A percentile compares a stretch with the other conserved stretches of the same genome.
phyloP scores from a whole-genome alignment of 2,329 filamentous ascomycete species.

The Boeremia exigua region DNA sequence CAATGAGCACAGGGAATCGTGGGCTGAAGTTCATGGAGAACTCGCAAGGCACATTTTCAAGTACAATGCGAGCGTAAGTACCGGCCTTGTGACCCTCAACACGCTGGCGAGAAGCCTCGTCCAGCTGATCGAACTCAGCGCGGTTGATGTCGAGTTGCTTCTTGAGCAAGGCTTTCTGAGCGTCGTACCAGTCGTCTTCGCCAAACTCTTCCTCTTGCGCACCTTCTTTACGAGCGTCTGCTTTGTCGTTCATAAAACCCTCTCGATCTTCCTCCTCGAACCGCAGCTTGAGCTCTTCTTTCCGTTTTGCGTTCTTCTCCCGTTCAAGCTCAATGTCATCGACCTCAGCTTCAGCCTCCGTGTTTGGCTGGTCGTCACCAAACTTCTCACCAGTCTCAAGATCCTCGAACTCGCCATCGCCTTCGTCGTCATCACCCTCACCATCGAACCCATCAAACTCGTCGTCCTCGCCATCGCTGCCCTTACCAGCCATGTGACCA shows the following conservation, averaged over 20 bases:
- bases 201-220: conserved; percentile 78
- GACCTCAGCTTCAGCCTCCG: conserved; percentile 53
- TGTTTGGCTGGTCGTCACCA: conserved; percentile 47
- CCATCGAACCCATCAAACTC: conserved; percentile 64
- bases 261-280: conserved; percentile 99
- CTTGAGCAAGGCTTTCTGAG: conserved; percentile 91
- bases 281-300: conserved; percentile 90
- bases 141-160: conserved; percentile 98
- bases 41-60: conserved; percentile 88
- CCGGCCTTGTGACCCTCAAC: conserved; percentile 93
- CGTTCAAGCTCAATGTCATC: conserved; percentile 81
- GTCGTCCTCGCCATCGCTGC: conserved; percentile 45
- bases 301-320: conserved; percentile 85
- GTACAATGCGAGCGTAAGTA: conserved; percentile 88
- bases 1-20: conserved; percentile 82
- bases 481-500: conserved; percentile 61
- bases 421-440: conserved; percentile 66
- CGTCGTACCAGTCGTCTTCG: conserved; percentile 98
- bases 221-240: conserved; percentile 73
- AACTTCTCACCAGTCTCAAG: conserved; percentile 76
- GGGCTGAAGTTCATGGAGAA: conserved; percentile 85
- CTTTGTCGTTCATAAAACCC: conserved; percentile 89
- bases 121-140: conserved; percentile 85
- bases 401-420: conserved; percentile 84
- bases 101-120: conserved; percentile 79